These are phyloP conservation scores for Tuber borchii DNA, from an alignment of 495 filamentous ascomycete genomes.

Conservation along the genomic window DNA sequence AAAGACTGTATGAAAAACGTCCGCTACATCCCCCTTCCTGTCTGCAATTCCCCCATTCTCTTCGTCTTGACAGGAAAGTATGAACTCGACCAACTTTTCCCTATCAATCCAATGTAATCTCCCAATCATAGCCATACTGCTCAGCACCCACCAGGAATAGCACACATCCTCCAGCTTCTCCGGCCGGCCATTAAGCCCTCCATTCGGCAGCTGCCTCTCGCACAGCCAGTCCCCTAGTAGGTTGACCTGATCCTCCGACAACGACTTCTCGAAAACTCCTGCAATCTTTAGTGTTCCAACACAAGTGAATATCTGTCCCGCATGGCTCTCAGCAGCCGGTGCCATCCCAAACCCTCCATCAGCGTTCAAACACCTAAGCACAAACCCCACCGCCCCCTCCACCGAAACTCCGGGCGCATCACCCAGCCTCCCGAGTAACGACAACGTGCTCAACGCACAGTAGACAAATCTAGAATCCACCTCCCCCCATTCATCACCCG, in stretches of 20 bases:
- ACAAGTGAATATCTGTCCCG: conserved; percentile 92
- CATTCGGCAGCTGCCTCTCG: conserved; percentile 78
- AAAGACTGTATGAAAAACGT: conserved; percentile 94
- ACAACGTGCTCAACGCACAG: conserved; percentile 77
- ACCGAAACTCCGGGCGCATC: conserved; percentile 57
- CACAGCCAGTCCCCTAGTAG: conserved; percentile 83
- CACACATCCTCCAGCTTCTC: conserved; percentile 96
- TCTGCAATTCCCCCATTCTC: conserved; percentile 82
- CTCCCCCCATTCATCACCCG: conserved; percentile 94
- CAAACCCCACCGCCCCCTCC: conserved; percentile 65
- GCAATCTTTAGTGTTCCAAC: conserved; percentile 82
- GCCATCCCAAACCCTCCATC: conserved; percentile 87
- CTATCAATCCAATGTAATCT: conserved; percentile 86
- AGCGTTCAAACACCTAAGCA: conserved; percentile 77
- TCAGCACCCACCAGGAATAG: conserved; percentile 96
- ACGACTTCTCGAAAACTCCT: conserved; percentile 49
- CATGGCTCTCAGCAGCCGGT: conserved; percentile 84
- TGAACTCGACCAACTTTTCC: conserved; percentile 68
- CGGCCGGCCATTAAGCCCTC: conserved; percentile 86
- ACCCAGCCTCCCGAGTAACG: conserved; percentile 63
- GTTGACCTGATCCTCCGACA: conserved; percentile 62
- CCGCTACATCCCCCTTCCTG: conserved; percentile 85
- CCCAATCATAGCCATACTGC: conserved; percentile 78
- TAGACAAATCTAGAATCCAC: conserved; percentile 91
- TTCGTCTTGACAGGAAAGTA: conserved; percentile 74